Evolutionary conservation across 495 filamentous ascomycete species (phyloP).

Genomic region (Xylaria cubensis): DNA sequence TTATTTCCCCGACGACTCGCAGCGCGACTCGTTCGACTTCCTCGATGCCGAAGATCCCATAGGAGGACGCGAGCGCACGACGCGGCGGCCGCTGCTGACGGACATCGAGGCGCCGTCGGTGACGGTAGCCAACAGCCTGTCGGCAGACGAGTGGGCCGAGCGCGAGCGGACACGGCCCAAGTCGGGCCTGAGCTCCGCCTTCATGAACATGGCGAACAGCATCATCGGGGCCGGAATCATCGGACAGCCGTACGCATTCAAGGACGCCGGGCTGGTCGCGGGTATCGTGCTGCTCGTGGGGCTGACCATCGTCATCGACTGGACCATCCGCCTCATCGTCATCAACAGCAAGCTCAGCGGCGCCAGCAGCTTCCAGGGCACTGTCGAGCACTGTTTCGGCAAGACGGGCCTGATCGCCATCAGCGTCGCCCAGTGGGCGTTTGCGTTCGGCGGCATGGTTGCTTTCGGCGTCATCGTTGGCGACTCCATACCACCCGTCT

Average conservation of each 20-base stretch:
- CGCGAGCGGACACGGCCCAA: conserved; percentile 55
- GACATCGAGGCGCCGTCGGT: conserved; percentile 87
- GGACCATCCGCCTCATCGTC: conserved; percentile 96
- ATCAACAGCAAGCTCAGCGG: conserved; percentile 95
- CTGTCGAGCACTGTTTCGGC: conserved; percentile 93
- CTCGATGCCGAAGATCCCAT: conserved; percentile 50
- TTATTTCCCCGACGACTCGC: conserved; percentile 37
- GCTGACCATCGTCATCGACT: conserved; percentile 87
- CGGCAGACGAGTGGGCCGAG: conserved; percentile 50
- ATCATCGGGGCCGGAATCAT: conserved; percentile 99
- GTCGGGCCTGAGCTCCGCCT: conserved; percentile 59
- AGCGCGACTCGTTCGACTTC: conserved; percentile 46
- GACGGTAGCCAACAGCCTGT: conserved; percentile 67
- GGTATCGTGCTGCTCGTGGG: conserved; percentile 78
- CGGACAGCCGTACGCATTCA: conserved; percentile 93
- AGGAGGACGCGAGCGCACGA: conserved; percentile 48
- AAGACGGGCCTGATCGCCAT: conserved; percentile 87
- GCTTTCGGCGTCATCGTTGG: conserved; percentile 98
- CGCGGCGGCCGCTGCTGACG: conserved; percentile 76
- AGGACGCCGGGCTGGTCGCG: conserved; percentile 82
- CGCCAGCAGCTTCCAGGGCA: conserved; percentile 90
- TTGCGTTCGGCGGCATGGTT: conserved; percentile 98
- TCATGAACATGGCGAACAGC: conserved; percentile 99
- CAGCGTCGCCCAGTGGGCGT: conserved; percentile 91
- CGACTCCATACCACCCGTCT: conserved; percentile 90